Evolutionary conservation across 169 alveolate species (phyloP), one percentile per base, ranked within the genome.

Genomic region (Eimeria maxima): DNA sequence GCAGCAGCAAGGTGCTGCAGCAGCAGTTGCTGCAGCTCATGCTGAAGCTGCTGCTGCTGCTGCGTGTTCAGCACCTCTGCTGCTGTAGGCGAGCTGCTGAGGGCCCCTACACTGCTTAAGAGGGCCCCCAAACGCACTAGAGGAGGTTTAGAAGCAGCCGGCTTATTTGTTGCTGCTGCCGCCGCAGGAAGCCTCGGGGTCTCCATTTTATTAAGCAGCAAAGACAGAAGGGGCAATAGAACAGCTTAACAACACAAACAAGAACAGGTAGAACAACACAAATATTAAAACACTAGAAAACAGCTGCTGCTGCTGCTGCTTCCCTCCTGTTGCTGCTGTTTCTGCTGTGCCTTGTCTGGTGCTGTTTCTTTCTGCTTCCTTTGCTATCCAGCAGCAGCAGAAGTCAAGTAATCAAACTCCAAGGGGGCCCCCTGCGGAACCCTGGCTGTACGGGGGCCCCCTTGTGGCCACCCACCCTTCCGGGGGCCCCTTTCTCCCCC

Each of bases 1-100:
- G 87, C 87, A 38, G 87, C 87, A 33, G 87, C 87, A 11, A 76
- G 87, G 87, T 42, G 87, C 38, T 33, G 38, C 38, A 33, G 38
- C 38, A 33, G 38, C 38, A 33, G 38, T 33, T 33, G 38, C 38
- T 33, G 38, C 38, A 33, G 38, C 38, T 33, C 38, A 33, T 33
- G 38, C 38, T 33, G 38, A 33, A 33, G 38, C 38, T 33, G 38
- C 1, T 33, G 38, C 38, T 33, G 38, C 38, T 33, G 38, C 38
- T 33, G 38, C 38, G 38, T 33, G 38, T 33, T 33, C 38, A 33
- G 38, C 38, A 33, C 38, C 38, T 33, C 38, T 33, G 87, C 50
- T 18, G 87, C 87, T 2, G 87, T 22, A 11, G 29, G 14, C 18
- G 33, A 50, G 57, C 18, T 29, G 87, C 87, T 76, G 53, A 18